A percentile compares a stretch with the other conserved stretches of the same genome.
Conservation (phyloP, 345 rosid genomes). For the Durio zibethinus region DNA sequence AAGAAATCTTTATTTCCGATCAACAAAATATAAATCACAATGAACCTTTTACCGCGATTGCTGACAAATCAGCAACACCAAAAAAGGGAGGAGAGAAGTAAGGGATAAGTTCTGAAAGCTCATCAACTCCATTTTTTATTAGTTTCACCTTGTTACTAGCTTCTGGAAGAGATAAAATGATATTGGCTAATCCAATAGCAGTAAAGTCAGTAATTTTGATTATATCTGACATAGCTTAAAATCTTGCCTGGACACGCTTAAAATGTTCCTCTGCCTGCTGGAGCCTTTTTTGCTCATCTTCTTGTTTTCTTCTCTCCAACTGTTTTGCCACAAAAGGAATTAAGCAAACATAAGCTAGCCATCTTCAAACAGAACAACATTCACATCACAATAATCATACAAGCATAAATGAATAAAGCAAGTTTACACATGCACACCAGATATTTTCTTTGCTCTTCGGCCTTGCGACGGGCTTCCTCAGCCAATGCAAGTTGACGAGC, state of each 20-base stretch:
- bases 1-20: not conserved
- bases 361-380: not conserved
- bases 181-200: not conserved
- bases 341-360: constrained; percentile 10
- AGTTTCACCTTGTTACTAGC: not conserved
- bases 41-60: not conserved
- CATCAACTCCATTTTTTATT: not conserved
- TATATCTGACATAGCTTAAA: not conserved
- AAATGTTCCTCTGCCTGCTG: constrained; percentile 89
- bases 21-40: not conserved
- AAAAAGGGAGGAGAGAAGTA: not conserved
- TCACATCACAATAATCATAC: not conserved
- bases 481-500: constrained; percentile 96
- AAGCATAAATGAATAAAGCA: constrained; percentile 7
- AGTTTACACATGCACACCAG: constrained; percentile 47
- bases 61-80: not conserved
- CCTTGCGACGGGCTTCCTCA: constrained; percentile 97
- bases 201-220: not conserved
- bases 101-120: not conserved
- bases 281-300: constrained; percentile 80
- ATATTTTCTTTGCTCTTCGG: constrained; percentile 89
- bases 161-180: not conserved
- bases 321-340: constrained; percentile 32
- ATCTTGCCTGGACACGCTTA: constrained; percentile 73
- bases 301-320: constrained; percentile 94